phyloP scores from a whole-genome alignment of 768 basidiomycete genomes.

The Tylopilus intermedius region DNA sequence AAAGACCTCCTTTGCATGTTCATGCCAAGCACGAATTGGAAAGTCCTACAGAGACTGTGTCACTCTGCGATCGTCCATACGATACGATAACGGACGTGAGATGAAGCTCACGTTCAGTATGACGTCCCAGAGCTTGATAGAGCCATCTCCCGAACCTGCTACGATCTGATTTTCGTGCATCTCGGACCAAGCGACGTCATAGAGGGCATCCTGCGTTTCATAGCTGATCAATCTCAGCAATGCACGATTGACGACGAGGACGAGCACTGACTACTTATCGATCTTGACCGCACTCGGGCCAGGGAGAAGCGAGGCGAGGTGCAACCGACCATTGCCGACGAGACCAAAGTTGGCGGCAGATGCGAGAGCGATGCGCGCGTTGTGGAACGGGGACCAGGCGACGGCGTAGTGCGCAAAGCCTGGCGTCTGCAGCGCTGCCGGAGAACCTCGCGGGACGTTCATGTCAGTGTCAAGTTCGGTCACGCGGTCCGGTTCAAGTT shows the following conservation, averaged over 20 bases:
- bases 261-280: slow-evolving; percentile 61
- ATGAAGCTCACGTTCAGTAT: slow-evolving; percentile 62
- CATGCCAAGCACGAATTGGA: slow-evolving; percentile 89
- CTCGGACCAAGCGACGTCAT: slow-evolving; percentile 94
- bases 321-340: slow-evolving; percentile 91
- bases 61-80: slow-evolving; percentile 24
- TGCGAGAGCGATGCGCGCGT: slow-evolving; percentile 66
- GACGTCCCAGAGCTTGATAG: slow-evolving; percentile 86
- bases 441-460: slow-evolving; percentile 35
- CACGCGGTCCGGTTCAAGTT: not conserved
- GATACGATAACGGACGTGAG: not conserved
- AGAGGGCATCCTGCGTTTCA: slow-evolving; percentile 85
- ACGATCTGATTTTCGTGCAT: slow-evolving; percentile 90
- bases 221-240: slow-evolving; percentile 46
- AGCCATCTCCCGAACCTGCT: slow-evolving; percentile 85
- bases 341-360: slow-evolving; percentile 92
- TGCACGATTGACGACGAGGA: not conserved
- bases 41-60: slow-evolving; percentile 56
- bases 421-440: slow-evolving; percentile 61
- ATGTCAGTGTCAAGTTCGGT: slow-evolving; percentile 15
- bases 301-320: slow-evolving; percentile 51
- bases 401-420: slow-evolving; percentile 80
- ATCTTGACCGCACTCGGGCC: slow-evolving; percentile 43
- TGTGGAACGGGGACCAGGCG: slow-evolving; percentile 85
- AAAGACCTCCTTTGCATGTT: slow-evolving; percentile 90